These are phyloP conservation scores for Citrus maxima DNA, from an alignment of 345 rosid species.

Conservation along the genomic window DNA sequence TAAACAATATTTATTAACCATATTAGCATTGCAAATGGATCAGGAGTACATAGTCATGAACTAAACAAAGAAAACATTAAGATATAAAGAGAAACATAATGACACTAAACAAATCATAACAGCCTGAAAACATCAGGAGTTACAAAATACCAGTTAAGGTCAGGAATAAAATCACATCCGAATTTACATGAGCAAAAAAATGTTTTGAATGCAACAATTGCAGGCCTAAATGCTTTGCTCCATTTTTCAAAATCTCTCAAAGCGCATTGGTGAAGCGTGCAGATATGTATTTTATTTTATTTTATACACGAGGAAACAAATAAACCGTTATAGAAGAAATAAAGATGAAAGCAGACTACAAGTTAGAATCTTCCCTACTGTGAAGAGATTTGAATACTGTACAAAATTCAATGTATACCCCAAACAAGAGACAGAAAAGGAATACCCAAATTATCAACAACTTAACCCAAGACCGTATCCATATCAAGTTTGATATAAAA, in stretches of 20 bases:
- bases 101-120: neutral
- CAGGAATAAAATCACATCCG: neutral
- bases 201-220: neutral
- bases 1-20: neutral
- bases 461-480: neutral
- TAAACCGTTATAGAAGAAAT: no score
- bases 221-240: neutral
- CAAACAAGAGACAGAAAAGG: neutral
- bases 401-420: neutral
- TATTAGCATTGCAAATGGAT: neutral
- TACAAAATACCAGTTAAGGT: neutral
- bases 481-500: neutral
- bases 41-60: neutral
- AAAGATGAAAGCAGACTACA: neutral
- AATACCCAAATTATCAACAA: neutral
- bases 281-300: neutral
- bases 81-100: neutral
- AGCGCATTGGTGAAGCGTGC: neutral
- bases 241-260: neutral
- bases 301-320: neutral
- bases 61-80: neutral
- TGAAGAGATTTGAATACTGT: neutral
- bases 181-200: neutral
- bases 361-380: neutral
- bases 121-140: neutral